Evolutionary conservation across 805 yeast genomes (phyloP), one percentile per base, ranked within the genome.

Genomic region (Pichia membranifaciens): DNA sequence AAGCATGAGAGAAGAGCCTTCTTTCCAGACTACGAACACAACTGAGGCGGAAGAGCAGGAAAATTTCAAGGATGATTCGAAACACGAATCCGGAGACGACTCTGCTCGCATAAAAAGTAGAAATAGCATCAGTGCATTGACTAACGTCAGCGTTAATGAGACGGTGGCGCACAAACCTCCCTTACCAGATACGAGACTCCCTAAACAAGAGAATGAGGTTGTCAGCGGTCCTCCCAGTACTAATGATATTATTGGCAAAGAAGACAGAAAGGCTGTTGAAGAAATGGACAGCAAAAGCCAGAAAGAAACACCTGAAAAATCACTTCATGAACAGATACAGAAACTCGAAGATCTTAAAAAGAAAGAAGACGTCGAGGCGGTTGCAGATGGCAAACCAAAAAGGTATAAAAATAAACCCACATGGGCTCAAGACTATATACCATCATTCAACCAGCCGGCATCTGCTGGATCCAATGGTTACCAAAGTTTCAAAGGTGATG

Each of bases 371-470:
- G 23, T 45, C 12, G 51, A 43, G n/a, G 35, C 32, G 43, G 51
- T 43, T 13, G 5, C 28, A 5, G 52, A 46, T 7, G 53, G 53
- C 8, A 81, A 82, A 63, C 90, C 93, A 2, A 75, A 65, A 47
- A 67, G 85, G 54, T 84, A 84, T 62, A 64, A 65, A 13, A 70
- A 67, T 40, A 85, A 85, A 3, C 96, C 96, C 4, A 71, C 79
- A 5, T 89, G 96, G 96, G 96, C 96, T 0, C 82, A 74, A 52
- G 83, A 80, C 56, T 87, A 84, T 81, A 66, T 73, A 41, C 82
- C 83, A 15, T 51, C 57, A 13, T 53, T 54, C 32, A 51, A 53
- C 21, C 47, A 49, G 29, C 31, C 51, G 7, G 31, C 42, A 25
- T 42, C 51, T 8, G 45, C 42, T 4, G 43, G 48, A 28, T 22